A percentile compares a stretch with the other conserved stretches of the same genome.
These are phyloP conservation scores for Entomortierella parvispora DNA, from an alignment of 192 early-diverging fungal genomes.

Conservation along the genomic window DNA sequence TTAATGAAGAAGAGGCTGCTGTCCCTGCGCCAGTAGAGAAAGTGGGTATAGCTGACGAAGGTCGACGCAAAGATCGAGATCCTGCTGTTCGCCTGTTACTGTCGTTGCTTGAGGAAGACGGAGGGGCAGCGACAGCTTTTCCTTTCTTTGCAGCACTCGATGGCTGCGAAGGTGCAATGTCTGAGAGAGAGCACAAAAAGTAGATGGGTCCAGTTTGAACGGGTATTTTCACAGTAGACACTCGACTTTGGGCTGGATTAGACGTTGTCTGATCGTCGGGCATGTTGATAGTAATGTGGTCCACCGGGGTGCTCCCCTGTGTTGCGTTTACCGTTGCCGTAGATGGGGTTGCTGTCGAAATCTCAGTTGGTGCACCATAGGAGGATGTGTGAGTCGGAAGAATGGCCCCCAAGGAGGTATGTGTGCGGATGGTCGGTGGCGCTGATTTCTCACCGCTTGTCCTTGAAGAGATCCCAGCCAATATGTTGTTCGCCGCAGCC, in stretches of 20 bases:
- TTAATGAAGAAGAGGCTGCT: conserved; percentile 20
- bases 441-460: conserved; percentile 10
- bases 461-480: conserved; percentile 41
- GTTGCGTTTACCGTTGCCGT: conserved; percentile 4
- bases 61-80: background rate
- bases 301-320: background rate
- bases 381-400: conserved; percentile 31
- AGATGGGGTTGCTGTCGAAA: conserved; percentile 8
- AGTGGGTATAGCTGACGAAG: background rate
- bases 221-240: conserved; percentile 41
- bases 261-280: background rate
- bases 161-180: conserved; percentile 47
- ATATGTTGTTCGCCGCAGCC: conserved; percentile 30
- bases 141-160: conserved; percentile 30
- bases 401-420: conserved; percentile 28
- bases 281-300: conserved; percentile 21
- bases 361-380: background rate
- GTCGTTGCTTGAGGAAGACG: background rate
- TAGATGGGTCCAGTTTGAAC: conserved; percentile 59
- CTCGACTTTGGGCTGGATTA: conserved; percentile 9
- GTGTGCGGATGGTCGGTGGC: conserved; percentile 7
- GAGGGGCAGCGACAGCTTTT: conserved; percentile 16
- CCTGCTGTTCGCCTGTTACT: background rate
- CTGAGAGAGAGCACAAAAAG: conserved; percentile 64
- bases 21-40: conserved; percentile 4